A percentile compares a stretch with the other conserved stretches of the same genome.
These are phyloP conservation scores for Rhodotorula sp. DNA, from an alignment of 1,284 basidiomycete genomes.

Conservation along the genomic window DNA sequence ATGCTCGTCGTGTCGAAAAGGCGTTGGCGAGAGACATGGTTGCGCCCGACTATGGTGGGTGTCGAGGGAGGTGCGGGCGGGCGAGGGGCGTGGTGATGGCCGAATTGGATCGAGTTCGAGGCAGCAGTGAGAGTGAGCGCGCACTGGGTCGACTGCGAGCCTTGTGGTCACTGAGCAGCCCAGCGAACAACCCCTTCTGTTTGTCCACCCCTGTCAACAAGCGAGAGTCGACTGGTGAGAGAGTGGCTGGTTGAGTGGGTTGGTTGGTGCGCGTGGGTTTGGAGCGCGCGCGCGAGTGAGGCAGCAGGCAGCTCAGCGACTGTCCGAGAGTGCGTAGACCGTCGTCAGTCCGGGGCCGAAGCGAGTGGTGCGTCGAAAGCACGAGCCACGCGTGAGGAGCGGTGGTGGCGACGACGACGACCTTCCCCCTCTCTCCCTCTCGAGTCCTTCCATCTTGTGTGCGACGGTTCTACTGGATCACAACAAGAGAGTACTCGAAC, in stretches of 20 bases:
- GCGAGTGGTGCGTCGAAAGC: too few species aligned
- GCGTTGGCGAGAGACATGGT: slow-evolving; percentile 27
- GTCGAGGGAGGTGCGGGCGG: neutral
- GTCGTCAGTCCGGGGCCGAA: too few species aligned
- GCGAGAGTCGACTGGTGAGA: neutral
- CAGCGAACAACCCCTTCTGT: too few species aligned
- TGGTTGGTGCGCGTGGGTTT: neutral
- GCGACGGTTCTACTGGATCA: neutral
- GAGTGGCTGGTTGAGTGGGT: neutral
- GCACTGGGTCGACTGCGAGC: neutral
- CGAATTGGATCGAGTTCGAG: neutral
- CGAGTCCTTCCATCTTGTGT: neutral
- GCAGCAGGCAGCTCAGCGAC: too few species aligned
- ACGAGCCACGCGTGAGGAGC: too few species aligned
- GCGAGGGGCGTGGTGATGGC: neutral
- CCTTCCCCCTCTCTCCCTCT: neutral
- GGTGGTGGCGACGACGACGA: neutral
- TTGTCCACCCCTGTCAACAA: too few species aligned
- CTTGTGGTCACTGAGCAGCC: neutral
- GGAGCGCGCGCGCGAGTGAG: neutral
- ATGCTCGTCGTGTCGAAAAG: slow-evolving; percentile 10
- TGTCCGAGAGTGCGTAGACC: too few species aligned
- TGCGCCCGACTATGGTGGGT: neutral
- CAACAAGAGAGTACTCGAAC: neutral
- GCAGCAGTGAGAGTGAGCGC: too few species aligned